Evolutionary conservation across 2,329 filamentous ascomycete genomes (phyloP), one percentile per base, ranked within the genome.

Genomic region (Metarhizium humberi): DNA sequence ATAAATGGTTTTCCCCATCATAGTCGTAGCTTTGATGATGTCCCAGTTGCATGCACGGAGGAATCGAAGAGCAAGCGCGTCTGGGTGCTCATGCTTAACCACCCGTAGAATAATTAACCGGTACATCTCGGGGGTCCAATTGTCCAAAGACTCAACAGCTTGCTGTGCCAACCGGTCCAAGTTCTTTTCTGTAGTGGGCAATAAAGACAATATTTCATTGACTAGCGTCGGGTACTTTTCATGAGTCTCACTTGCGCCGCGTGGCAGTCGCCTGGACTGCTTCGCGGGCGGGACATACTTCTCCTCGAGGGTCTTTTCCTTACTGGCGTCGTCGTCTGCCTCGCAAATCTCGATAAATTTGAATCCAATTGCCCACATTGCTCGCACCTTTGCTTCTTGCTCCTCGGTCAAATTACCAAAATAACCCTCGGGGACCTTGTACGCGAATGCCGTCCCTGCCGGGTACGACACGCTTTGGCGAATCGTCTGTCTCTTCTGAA

Each of bases 81-180:
- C 91, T 0, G 92, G 91, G 66, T 95, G 82, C 68, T 96, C 92
- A 64, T 91, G 86, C 74, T 96, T 96, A 57, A 90, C 81, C 88
- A 95, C 92, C 61, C 75, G 80, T 90, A 90, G 95, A 66, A 95
- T 87, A 0, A 89, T 85, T 13, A 77, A 75, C 54, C 89, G 81
- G 60, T 96, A 79, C 55, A 86, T 79, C 62, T 92, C 88, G 1
- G 90, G 88, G 1, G 84, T 78, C 64, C 85, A 79, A 58, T 80
- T 87, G 50, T 86, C 84, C 6, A 96, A 72, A 0, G 89, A 88
- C 42, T 90, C 82, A 63, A 88, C 81, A 71, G 90, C 95, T 47
- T 88, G 82, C 70, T 89, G 90, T 47, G 81, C 86, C 69, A 91
- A 87, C 49, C 89, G 90, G 68, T 92, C 90, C 73, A 96, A 95